phyloP scores from a whole-genome alignment of 108 stramenopile genomes.

The Pseudonitzschia multistriata region DNA sequence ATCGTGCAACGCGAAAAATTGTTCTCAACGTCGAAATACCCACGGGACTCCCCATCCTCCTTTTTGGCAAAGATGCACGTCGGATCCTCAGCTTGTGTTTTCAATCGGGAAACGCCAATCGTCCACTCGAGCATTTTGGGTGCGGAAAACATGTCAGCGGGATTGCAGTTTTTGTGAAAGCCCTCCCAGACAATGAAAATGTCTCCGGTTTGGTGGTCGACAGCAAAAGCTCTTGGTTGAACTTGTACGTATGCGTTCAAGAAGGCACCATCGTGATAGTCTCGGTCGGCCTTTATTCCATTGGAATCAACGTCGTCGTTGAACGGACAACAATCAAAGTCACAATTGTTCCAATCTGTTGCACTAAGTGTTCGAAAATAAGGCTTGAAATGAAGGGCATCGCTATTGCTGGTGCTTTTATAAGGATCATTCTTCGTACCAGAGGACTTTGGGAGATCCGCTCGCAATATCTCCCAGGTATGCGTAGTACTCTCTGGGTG shows the following conservation, averaged over 20 bases:
- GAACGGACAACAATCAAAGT: constrained; percentile 6
- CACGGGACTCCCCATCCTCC: not conserved
- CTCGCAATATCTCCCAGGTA: constrained; percentile 5
- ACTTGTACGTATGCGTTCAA: constrained; percentile 4
- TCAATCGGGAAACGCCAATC: constrained; percentile 17
- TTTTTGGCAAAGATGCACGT: not conserved
- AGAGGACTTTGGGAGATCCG: not conserved
- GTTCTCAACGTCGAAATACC: not conserved
- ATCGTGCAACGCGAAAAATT: constrained; percentile 18
- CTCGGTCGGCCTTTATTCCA: not conserved
- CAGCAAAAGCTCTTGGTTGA: constrained; percentile 3
- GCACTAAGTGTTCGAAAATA: constrained; percentile 10
- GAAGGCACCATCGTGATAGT: not conserved
- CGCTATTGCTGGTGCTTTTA: not conserved
- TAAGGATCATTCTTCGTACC: not conserved
- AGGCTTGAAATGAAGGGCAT: constrained; percentile 5
- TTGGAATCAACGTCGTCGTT: not conserved
- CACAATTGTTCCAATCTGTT: constrained; percentile 6
- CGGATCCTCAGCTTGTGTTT: not conserved
- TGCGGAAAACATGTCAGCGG: not conserved
- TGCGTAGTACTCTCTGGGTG: not conserved
- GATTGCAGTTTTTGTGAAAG: constrained; percentile 18
- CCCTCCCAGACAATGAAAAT: constrained; percentile 25
- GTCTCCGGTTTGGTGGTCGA: constrained; percentile 12
- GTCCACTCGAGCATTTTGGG: not conserved